phyloP scores from a whole-genome alignment of 169 alveolate genomes.

The Plasmodium blacklocki region DNA sequence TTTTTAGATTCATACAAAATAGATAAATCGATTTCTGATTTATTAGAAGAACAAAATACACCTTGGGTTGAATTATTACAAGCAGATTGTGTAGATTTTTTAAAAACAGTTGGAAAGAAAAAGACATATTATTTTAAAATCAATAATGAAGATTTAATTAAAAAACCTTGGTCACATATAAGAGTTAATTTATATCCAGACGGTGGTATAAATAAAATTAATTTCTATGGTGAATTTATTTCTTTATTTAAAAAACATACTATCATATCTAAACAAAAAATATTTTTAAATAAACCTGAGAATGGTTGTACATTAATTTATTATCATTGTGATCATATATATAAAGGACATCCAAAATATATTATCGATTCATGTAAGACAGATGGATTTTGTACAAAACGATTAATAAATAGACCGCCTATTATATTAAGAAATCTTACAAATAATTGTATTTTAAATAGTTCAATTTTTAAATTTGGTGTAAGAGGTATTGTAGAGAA shows the following conservation, averaged over 20 bases:
- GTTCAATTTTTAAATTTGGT: conserved; percentile 67
- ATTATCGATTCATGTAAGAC: conserved; percentile 53
- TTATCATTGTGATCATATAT: conserved; percentile 53
- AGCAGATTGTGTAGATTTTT: conserved; percentile 75
- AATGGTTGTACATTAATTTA: conserved; percentile 72
- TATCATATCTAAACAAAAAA: conserved; percentile 60
- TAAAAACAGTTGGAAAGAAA: conserved; percentile 41
- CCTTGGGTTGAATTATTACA: conserved; percentile 76
- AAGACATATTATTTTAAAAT: conserved; percentile 60
- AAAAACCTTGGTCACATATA: conserved; percentile 70
- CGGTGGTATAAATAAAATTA: conserved; percentile 72
- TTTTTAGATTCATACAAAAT: conserved; percentile 73
- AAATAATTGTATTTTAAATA: conserved; percentile 40
- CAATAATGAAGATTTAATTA: conserved; percentile 39
- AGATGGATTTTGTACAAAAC: conserved; percentile 58
- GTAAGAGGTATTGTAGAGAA: conserved; percentile 71
- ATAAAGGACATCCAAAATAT: conserved; percentile 71
- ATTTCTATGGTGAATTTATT: conserved; percentile 63
- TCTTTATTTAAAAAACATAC: conserved; percentile 74
- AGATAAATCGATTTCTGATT: conserved; percentile 69
- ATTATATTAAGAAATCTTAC: conserved; percentile 60
- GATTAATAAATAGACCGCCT: conserved; percentile 67
- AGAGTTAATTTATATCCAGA: conserved; percentile 74
- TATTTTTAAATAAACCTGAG: conserved; percentile 71
- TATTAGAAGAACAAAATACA: conserved; percentile 62